Evolutionary conservation across 1,284 basidiomycete genomes (phyloP), one percentile per base, ranked within the genome.

Genomic region (Vanrija humicola): DNA sequence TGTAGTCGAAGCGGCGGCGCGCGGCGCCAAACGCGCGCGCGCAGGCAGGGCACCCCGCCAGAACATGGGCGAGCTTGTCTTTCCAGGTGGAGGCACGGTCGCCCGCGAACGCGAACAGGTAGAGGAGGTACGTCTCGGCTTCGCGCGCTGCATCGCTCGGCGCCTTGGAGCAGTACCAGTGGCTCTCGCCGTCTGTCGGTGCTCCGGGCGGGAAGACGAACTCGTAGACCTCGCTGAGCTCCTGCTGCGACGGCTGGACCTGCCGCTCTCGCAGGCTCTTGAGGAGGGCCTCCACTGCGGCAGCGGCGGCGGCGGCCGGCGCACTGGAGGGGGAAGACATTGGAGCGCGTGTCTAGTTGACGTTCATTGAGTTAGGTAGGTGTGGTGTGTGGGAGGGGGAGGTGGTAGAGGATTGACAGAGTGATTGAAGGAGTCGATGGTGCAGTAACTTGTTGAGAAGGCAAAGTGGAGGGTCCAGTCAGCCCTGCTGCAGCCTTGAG

Each of bases 121-220:
- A 83, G 49, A 92, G 78, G 47, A 90, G 80, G 76, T 90, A 94
- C 0, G 83, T 85, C 0, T 90, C 88, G 1, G 85, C 83, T 34
- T 69, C 61, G 5, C 54, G 50, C 48, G 68, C 64, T 12, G 70
- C 49, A 2, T 48, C 38, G 8, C 60, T 62, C 1, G 51, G 45
- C 1, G 66, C 60, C 42, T 64, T 61, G 6, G 61, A 3, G 56
- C 74, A 76, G 58, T 67, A 75, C 70, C 71, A 76, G 48, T 76
- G 74, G 2, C 21, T 38, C 2, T 58, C 45, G 18, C 53, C 23
- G 18, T 25, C 19, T 12, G 52, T 42, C 18, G 45, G 16, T 18
- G 28, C 3, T 38, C 5, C 4, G 52, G 48, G 1, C 55, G 40
- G 6, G 61, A 54, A 16, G 59, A 50, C 1, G 61, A 55, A 14